A percentile compares a stretch with the other conserved stretches of the same genome.
phyloP scores from a whole-genome alignment of 768 basidiomycete species.

The Amanita rubescens region DNA sequence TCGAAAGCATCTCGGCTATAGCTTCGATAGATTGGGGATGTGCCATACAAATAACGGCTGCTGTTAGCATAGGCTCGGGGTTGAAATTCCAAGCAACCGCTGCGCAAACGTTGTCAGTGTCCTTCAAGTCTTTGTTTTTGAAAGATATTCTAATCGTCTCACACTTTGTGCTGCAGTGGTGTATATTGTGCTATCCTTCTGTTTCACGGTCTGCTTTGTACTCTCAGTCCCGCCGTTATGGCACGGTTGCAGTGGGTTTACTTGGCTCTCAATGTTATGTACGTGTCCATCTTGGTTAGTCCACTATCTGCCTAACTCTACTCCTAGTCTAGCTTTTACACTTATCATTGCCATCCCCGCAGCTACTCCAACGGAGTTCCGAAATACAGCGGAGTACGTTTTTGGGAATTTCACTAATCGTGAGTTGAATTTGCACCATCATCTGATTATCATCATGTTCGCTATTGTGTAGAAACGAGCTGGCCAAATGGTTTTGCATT shows the following conservation, averaged over 20 bases:
- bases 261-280: constrained; percentile 63
- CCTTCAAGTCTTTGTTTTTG: background rate
- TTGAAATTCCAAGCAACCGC: constrained; percentile 33
- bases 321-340: constrained; percentile 48
- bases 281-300: no score
- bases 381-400: constrained; percentile 54
- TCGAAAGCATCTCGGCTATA: constrained; percentile 42
- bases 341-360: constrained; percentile 65
- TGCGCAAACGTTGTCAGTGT: constrained; percentile 37
- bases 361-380: constrained; percentile 50
- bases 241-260: constrained; percentile 68
- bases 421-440: constrained; percentile 19
- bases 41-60: constrained; percentile 59
- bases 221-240: constrained; percentile 55
- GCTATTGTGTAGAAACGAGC: constrained; percentile 32
- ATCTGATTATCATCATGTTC: no score
- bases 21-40: constrained; percentile 64
- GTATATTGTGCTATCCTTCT: constrained; percentile 57
- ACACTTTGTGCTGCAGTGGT: constrained; percentile 36
- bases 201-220: constrained; percentile 57
- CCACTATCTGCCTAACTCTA: background rate
- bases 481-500: constrained; percentile 58
- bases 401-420: constrained; percentile 57
- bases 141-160: background rate
- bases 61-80: constrained; percentile 46